These are phyloP conservation scores for Platismatia glauca DNA, from an alignment of 495 filamentous ascomycete species.

Conservation along the genomic window DNA sequence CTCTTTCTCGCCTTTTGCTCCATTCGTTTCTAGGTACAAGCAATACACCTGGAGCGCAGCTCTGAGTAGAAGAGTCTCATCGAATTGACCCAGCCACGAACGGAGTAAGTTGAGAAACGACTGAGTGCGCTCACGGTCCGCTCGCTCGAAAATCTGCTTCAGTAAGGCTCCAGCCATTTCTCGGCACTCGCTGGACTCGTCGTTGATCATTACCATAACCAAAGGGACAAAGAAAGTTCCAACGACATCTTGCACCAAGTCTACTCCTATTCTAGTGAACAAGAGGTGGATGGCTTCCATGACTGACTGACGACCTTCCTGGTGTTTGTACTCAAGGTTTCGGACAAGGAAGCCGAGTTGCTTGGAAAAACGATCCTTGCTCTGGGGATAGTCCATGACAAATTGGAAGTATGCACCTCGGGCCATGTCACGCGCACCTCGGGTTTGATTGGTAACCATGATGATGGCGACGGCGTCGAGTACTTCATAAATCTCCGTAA, in stretches of 20 bases:
- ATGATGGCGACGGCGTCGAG: constrained; percentile 80
- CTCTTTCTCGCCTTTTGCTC: constrained; percentile 54
- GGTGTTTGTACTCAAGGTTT: constrained; percentile 83
- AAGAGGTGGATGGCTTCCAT: constrained; percentile 83
- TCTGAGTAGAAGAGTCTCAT: constrained; percentile 58
- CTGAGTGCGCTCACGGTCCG: constrained; percentile 60
- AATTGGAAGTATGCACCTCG: constrained; percentile 89
- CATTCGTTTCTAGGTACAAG: constrained; percentile 68
- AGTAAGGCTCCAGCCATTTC: constrained; percentile 72
- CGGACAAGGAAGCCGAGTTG: constrained; percentile 81
- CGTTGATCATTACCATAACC: constrained; percentile 76
- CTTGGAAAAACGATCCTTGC: constrained; percentile 74
- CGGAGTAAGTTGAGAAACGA: constrained; percentile 59
- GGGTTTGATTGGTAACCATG: constrained; percentile 93
- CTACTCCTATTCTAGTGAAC: constrained; percentile 68
- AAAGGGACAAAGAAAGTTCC: constrained; percentile 77
- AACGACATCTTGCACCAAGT: constrained; percentile 72
- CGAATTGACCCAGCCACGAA: constrained; percentile 66
- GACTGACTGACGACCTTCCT: constrained; percentile 78
- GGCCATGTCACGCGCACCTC: constrained; percentile 73
- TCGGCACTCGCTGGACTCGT: constrained; percentile 77
- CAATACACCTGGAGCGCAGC: constrained; percentile 71
- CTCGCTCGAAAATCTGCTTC: constrained; percentile 68
- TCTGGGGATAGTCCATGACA: constrained; percentile 88
- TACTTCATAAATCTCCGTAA: constrained; percentile 81